Percentiles rank a stretch among this genome's conserved stretches.
Evolutionary conservation across 345 rosid genomes (phyloP).

Genomic region (Draba incana): DNA sequence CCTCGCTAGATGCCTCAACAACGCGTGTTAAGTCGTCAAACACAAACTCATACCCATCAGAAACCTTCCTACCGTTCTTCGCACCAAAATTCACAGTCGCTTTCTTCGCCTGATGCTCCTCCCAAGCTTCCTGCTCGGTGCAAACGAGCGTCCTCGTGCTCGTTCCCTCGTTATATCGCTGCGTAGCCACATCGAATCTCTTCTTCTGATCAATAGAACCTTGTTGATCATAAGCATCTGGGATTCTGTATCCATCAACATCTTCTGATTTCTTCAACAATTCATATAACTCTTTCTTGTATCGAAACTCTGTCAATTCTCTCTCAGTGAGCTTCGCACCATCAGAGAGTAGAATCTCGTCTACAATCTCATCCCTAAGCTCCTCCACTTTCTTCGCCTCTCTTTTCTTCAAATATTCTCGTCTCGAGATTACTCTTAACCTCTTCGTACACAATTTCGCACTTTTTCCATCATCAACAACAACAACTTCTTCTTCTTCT

Average conservation of each 20-base stretch:
- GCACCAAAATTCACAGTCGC: constrained; percentile 15
- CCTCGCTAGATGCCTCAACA: constrained; percentile 12
- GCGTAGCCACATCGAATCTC: constrained; percentile 29
- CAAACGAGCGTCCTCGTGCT: background rate
- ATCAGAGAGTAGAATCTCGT: background rate
- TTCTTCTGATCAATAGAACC: constrained; percentile 38
- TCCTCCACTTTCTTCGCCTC: constrained; percentile 31
- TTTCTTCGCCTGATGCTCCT: constrained; percentile 36
- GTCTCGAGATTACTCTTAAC: constrained; percentile 23
- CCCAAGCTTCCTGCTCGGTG: constrained; percentile 38
- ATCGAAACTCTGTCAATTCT: constrained; percentile 23
- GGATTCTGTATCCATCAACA: constrained; percentile 27
- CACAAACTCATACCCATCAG: constrained; percentile 35
- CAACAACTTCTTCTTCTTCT: background rate
- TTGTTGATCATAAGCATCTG: constrained; percentile 39
- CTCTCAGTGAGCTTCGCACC: constrained; percentile 32
- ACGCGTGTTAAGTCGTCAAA: constrained; percentile 21
- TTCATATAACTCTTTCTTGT: constrained; percentile 19
- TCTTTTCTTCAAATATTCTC: constrained; percentile 23
- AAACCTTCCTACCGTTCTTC: constrained; percentile 11
- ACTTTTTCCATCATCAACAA: background rate
- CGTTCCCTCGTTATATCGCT: background rate
- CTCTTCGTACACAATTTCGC: background rate
- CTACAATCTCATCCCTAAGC: constrained; percentile 21
- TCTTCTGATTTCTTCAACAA: constrained; percentile 19